Base-by-base conservation (phyloP, 345 rosid genomes). In the Carallia pectinifolia region DNA sequence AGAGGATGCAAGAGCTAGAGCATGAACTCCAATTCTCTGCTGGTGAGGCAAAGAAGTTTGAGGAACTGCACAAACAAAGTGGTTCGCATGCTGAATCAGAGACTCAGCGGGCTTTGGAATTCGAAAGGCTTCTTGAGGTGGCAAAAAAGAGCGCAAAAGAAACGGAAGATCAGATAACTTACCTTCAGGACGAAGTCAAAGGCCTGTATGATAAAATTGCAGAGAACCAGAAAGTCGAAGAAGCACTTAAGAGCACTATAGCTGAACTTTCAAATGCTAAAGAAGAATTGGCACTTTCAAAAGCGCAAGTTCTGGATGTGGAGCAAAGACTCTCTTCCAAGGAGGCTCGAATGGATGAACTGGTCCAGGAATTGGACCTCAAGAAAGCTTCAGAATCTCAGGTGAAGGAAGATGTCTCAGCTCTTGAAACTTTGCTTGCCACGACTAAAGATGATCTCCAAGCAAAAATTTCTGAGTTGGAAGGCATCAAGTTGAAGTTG, bases 1-100 rank as follows among this genome's bases (percentile, higher is more conserved):
- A 86, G 82, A 86, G 81, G 80, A 77, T 85, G 84, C 76, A 74
- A 52, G 90, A 87, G 76, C 72, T 89, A 85, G 93, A 87, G 56
- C 75, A 83, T 60, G 90, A 86, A 77, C 81, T 94, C 65, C 81
- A 74, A n/a, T 16, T 58, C 72, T 86, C 98, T 27, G 78, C 70
- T 5, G 81, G 69, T 18, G 97, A 91, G 74, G 87, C 89, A 34
- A 83, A 69, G 80, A 91, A 84, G 80, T 92, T 83, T 56, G 96
- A 95, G 81, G 97, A 88, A 73, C 79, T 95, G 81, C 97, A 90
- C 74, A 85, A 81, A 71, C 72, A 90, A 80, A 89, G 90, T 31
- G 88, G 90, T 31, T 85, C 82, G 27, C 92, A 84, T 77, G 96
- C 92, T 17, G 97, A 92, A 75, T 86, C 90, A 61, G 90, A 89